These are phyloP conservation scores for Cordyceps cateniannulata DNA, from an alignment of 2,329 filamentous ascomycete species.

Conservation along the genomic window DNA sequence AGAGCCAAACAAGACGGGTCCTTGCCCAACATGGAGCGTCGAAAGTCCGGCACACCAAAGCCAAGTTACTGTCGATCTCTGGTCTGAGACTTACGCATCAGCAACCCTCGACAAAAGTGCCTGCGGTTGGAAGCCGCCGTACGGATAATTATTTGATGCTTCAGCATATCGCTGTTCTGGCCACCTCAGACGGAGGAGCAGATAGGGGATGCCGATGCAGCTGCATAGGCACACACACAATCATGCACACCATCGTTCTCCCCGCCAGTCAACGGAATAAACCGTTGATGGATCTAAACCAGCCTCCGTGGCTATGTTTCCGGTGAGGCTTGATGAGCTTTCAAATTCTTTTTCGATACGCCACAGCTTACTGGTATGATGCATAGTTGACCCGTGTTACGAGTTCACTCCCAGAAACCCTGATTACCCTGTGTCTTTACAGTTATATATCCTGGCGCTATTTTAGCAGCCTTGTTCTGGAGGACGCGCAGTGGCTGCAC, in stretches of 20 bases:
- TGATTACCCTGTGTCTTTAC: no score
- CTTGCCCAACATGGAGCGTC: background rate
- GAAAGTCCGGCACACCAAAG: background rate
- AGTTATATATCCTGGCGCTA: background rate
- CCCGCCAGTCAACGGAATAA: background rate
- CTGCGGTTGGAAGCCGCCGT: background rate
- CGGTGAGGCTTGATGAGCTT: constrained; percentile 4
- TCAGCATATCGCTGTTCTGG: background rate
- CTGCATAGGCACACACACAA: background rate
- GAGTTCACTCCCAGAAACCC: no score
- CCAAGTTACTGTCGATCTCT: background rate
- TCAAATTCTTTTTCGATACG: background rate
- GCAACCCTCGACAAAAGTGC: background rate
- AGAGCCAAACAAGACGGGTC: background rate
- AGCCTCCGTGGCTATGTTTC: background rate
- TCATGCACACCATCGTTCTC: background rate
- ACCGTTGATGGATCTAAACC: background rate
- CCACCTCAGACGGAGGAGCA: background rate
- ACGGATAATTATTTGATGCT: background rate
- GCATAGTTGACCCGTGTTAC: background rate
- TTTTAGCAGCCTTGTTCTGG: background rate
- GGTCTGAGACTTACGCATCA: background rate
- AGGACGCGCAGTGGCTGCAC: background rate
- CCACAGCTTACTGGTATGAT: background rate
- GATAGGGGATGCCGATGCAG: background rate